Evolutionary conservation across 495 filamentous ascomycete genomes (phyloP), one percentile per base, ranked within the genome.

Genomic region (Lasiosphaeriaceae sp.): DNA sequence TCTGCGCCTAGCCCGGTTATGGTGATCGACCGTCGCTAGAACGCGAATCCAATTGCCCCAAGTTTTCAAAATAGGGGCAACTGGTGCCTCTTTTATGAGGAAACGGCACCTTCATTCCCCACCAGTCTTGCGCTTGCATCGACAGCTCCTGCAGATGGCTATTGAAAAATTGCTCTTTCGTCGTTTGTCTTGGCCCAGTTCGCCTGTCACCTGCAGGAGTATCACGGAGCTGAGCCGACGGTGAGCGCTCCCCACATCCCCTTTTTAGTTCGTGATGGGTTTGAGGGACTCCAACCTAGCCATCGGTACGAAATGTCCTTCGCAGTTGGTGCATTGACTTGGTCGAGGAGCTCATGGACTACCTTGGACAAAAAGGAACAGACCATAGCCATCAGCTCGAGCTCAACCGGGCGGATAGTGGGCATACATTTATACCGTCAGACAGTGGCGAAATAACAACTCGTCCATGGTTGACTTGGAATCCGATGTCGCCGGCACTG

Each of bases 391-490:
- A 43, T 43, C 39, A 43, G 39, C 39, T 43, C 39, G 9, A 43
- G 8, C 14, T 17, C 39, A 43, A 37, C 34, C 26, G 9, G 26
- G 26, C 26, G 26, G 26, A 31, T 9, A 31, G 26, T 9, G 9
- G 39, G 4, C 39, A 17, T 17, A 17, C n/a, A 6, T 43, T 43
- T 43, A 43, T 43, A 17, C 14, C 8, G 39, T 5, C 39, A 17
- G 14, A n/a, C 5, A 5, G 39, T n/a, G 39, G 39, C 39, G 39
- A 43, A 43, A 16, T 4, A 2, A 43, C 12, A 12, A 5, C 14
- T 17, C 5, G 39, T 16, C 5, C 7, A 43, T 72, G 71, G 2
- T 74, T 69, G 19, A 53, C 61, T 22, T 43, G 56, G 12, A 63
- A 53, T 31, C 56, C 57, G n/a, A 39, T 39, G 14, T 66, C 57